These are phyloP conservation scores for Zygotorulaspora danielsina DNA, from an alignment of 805 yeast species.

Conservation along the genomic window DNA sequence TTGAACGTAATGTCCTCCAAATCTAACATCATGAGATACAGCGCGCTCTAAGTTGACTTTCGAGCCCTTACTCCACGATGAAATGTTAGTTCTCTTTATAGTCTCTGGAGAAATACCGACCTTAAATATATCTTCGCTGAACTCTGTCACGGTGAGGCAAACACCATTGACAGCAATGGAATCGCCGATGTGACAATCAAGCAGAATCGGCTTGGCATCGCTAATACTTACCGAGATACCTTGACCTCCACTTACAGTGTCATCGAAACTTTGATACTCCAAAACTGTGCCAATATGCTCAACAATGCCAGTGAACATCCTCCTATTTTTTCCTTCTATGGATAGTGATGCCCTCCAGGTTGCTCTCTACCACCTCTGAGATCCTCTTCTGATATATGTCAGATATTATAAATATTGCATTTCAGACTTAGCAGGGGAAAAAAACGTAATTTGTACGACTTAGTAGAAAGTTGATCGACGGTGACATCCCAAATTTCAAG, in stretches of 20 bases:
- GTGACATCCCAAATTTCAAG: no score
- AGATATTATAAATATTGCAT: no score
- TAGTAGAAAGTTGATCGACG: no score
- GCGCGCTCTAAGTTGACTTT: conserved; percentile 91
- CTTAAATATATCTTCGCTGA: conserved; percentile 57
- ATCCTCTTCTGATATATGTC: no score
- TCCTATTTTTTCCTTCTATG: no score
- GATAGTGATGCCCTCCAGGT: no score
- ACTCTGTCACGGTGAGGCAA: conserved; percentile 89
- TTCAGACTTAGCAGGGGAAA: no score
- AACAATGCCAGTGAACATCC: conserved; percentile 92
- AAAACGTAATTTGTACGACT: no score
- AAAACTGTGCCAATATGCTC: conserved; percentile 66
- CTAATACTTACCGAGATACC: conserved; percentile 69
- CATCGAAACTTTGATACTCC: conserved; percentile 21
- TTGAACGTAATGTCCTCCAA: conserved; percentile 97
- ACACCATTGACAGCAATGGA: conserved; percentile 85
- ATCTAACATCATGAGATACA: conserved; percentile 64
- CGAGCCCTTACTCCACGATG: conserved; percentile 50
- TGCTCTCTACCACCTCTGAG: no score
- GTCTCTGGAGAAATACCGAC: conserved; percentile 95
- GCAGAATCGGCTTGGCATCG: conserved; percentile 57
- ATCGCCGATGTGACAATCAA: conserved; percentile 89
- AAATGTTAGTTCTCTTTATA: conserved; percentile 72
- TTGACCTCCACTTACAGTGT: conserved; percentile 28